Evolutionary conservation across 768 basidiomycete genomes (phyloP).

Genomic region (Phanerodontia chrysosporium): DNA sequence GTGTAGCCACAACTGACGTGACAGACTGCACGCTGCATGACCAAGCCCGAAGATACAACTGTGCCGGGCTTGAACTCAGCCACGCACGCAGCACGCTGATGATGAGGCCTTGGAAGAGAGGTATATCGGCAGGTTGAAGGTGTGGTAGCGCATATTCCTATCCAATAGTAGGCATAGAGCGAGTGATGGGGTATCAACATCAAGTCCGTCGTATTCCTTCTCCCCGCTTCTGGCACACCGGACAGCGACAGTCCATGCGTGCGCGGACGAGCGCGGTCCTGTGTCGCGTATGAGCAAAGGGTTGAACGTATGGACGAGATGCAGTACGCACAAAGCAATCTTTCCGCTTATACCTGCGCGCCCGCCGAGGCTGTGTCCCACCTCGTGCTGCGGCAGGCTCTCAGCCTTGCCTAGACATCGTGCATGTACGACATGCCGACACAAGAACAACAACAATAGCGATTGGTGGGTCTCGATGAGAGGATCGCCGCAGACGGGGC

Average conservation of each 20-base stretch:
- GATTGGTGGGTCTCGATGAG: conserved; percentile 56
- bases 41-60: not conserved
- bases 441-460: conserved; percentile 75
- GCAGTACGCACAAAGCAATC: conserved; percentile 82
- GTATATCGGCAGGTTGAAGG: not conserved
- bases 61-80: not conserved
- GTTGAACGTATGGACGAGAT: no score
- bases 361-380: conserved; percentile 20
- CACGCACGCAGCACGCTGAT: not conserved
- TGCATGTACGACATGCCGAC: conserved; percentile 85
- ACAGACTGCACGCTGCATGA: no score
- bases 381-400: conserved; percentile 50
- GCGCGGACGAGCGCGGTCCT: conserved; percentile 72
- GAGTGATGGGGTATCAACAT: not conserved
- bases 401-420: conserved; percentile 67
- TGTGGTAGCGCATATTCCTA: not conserved
- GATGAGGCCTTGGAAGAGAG: not conserved
- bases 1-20: no score
- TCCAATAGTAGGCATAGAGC: no score
- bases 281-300: conserved; percentile 3
- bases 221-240: conserved; percentile 62
- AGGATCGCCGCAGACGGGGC: conserved; percentile 61
- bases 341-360: conserved; percentile 55
- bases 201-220: conserved; percentile 40
- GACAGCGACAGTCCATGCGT: conserved; percentile 65